Evolutionary conservation across 768 basidiomycete species (phyloP), one percentile per base, ranked within the genome.

Genomic region (Mycena galericulata): DNA sequence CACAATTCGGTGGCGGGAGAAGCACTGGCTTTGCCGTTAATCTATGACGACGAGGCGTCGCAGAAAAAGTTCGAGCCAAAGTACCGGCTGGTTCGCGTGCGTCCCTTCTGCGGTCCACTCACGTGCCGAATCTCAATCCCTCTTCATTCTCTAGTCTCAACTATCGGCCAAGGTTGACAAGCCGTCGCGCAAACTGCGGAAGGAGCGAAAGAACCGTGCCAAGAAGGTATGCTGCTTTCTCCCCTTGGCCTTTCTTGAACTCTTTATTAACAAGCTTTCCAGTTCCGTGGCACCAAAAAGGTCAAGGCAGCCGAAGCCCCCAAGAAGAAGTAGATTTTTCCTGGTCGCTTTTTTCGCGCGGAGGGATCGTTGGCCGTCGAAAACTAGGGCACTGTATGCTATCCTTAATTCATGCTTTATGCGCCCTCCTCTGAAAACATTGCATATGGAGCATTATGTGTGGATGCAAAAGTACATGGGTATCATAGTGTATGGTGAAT

Each of bases 181-280:
- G 82, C 85, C 97, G 60, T 96, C 95, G 72, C 93, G 98, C 78
- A 99, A 99, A 82, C 90, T 99, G 83, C 92, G 98, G 83, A 98
- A 99, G 87, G 97, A 99, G 87, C 91, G 98, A 77, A 99, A 99
- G 90, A 99, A 99, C 86, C 92, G 97, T 80, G 89, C 93, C 70
- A 99, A 99, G 93, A 99, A 98, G 92, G 97, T 95, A 29, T 22
- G 67, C n/a, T n/a, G n/a, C 24, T 27, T 57, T 27, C 41, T 67
- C 43, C 26, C 22, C 50, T 18, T 62, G 24, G 30, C 27, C 27
- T 43, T 60, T 24, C 57, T 30, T 56, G 6, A 17, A 45, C 72
- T 75, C 57, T 15, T 15, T 8, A 6, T 29, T 38, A 14, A 74
- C 45, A 32, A 64, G 50, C 36, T 64, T 54, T 58, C 68, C 75